Evolutionary conservation across 2,329 filamentous ascomycete species (phyloP).

Genomic region (Fusarium nanum): DNA sequence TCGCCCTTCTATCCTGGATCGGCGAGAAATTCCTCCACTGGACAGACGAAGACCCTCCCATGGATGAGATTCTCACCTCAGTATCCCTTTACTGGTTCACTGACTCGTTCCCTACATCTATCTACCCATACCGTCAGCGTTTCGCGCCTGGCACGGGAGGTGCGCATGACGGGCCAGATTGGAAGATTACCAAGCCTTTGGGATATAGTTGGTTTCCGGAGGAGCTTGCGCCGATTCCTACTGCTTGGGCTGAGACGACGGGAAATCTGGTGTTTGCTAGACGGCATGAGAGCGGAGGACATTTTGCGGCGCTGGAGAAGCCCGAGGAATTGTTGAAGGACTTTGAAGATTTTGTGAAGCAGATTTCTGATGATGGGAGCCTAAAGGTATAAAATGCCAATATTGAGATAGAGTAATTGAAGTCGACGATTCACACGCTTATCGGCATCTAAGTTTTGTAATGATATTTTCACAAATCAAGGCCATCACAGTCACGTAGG

Average conservation of each 20-base stretch:
- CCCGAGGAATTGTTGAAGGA: not conserved
- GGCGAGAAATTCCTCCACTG: constrained; percentile 11
- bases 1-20: constrained; percentile 8
- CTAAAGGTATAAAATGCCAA: not conserved
- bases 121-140: constrained; percentile 4
- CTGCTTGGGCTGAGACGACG: not conserved
- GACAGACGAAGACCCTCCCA: constrained; percentile 1
- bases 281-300: not conserved
- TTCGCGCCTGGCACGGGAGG: not conserved
- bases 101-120: constrained; percentile 1
- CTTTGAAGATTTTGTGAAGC: constrained; percentile 5
- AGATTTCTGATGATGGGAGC: constrained; percentile 5
- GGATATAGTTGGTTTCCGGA: constrained; percentile 12
- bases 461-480: not conserved
- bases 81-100: constrained; percentile 3
- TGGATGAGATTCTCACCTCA: not conserved
- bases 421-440: too few relatives aligned
- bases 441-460: not conserved
- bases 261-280: constrained; percentile 4
- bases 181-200: constrained; percentile 4
- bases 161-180: fast-evolving
- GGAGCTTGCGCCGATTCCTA: constrained; percentile 12
- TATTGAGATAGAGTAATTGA: not conserved
- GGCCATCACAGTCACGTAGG: not conserved
- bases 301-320: constrained; percentile 6